Evolutionary conservation across 352 stramenopile genomes (phyloP).

Genomic region (Thalassiosira exigua): DNA sequence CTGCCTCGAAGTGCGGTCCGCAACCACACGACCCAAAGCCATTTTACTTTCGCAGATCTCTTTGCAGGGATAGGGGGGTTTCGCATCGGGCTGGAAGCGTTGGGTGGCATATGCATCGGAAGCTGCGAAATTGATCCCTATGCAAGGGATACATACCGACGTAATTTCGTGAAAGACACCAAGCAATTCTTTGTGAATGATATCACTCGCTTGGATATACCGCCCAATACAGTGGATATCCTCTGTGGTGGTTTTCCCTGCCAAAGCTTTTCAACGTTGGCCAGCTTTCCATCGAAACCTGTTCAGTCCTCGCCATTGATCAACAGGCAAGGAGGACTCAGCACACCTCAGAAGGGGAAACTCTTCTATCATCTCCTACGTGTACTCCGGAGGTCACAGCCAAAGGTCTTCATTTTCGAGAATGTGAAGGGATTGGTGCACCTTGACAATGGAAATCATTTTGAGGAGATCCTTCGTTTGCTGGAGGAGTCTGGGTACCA

Average conservation of each 20-base stretch:
- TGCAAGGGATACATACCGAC: conserved; percentile 28
- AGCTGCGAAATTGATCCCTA: conserved; percentile 58
- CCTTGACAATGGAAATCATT: conserved; percentile 42
- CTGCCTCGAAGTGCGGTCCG: background rate
- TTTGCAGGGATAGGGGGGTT: conserved; percentile 80
- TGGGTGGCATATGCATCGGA: conserved; percentile 71
- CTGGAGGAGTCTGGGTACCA: conserved; percentile 43
- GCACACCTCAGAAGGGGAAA: conserved; percentile 40
- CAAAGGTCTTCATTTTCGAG: conserved; percentile 73
- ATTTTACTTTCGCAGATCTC: conserved; percentile 77
- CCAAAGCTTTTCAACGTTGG: conserved; percentile 70
- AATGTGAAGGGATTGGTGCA: conserved; percentile 74
- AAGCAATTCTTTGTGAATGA: conserved; percentile 44
- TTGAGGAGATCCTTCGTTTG: conserved; percentile 29
- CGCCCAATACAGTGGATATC: conserved; percentile 42
- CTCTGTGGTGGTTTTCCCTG: conserved; percentile 76
- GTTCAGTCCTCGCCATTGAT: background rate
- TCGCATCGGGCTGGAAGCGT: conserved; percentile 66
- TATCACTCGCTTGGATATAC: conserved; percentile 44
- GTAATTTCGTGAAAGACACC: conserved; percentile 32
- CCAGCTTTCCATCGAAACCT: conserved; percentile 13
- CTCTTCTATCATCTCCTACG: conserved; percentile 76
- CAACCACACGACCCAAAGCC: background rate
- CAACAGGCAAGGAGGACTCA: conserved; percentile 22
- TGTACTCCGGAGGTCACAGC: conserved; percentile 55